Percentiles rank a stretch among this genome's conserved stretches.
These are phyloP conservation scores for Amniculicola lignicola DNA, from an alignment of 495 filamentous ascomycete genomes.

Conservation along the genomic window DNA sequence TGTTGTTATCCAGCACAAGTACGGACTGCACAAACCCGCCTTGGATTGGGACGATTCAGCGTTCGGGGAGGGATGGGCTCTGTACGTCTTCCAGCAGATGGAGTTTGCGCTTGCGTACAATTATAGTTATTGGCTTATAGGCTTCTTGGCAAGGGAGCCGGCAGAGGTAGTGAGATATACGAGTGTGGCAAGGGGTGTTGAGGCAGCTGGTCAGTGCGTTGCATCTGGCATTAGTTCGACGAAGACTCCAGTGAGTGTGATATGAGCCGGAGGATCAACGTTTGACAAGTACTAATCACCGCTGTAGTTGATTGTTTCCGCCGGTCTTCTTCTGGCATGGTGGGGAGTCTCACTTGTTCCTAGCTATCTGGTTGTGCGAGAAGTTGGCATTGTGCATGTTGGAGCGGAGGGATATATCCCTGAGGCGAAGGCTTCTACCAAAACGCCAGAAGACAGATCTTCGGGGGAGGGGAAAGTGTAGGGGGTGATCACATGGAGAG, in stretches of 20 bases:
- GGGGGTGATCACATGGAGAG: too few species aligned
- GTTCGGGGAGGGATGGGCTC: conserved; percentile 6
- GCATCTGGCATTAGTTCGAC: conserved; percentile 36
- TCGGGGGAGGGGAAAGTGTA: too few species aligned
- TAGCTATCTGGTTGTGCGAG: conserved; percentile 27
- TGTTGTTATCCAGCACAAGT: conserved; percentile 5
- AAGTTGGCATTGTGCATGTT: conserved; percentile 13
- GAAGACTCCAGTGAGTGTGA: conserved; percentile 29
- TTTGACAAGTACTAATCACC: neutral
- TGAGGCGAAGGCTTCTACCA: neutral
- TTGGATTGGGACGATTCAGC: conserved; percentile 3
- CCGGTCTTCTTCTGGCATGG: conserved; percentile 25
- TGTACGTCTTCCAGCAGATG: conserved; percentile 28
- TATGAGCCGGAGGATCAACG: neutral
- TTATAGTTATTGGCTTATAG: conserved; percentile 34
- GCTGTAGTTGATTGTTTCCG: neutral
- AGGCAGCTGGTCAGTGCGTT: conserved; percentile 34
- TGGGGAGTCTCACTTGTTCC: conserved; percentile 31
- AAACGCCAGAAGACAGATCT: too few species aligned
- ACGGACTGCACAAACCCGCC: conserved; percentile 3
- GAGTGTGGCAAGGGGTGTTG: conserved; percentile 26
- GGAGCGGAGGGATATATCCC: conserved; percentile 3
- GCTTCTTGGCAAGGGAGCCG: conserved; percentile 31
- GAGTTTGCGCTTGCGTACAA: conserved; percentile 36
- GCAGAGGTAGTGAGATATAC: conserved; percentile 27